Evolutionary conservation across 306 rosid genomes (phyloP), one percentile per base, ranked within the genome.

Genomic region (Casuarina cunninghamiana): DNA sequence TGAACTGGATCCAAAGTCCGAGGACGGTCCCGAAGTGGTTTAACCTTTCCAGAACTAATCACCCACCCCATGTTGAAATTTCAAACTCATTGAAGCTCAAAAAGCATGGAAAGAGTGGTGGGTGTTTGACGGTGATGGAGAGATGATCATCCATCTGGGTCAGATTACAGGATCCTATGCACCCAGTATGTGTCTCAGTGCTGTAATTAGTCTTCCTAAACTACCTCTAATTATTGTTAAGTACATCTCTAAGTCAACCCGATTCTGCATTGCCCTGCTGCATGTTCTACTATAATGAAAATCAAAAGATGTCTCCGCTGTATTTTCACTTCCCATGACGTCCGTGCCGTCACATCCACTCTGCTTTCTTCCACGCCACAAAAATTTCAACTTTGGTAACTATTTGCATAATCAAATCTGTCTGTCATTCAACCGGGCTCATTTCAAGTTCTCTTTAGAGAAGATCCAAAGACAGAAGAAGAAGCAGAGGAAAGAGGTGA

Each of bases 311-410:
- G 32, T 26, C 32, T 26, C 32, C 32, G 32, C 32, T 26, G 32
- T 26, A 62, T 79, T 75, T 86, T 84, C 51, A 85, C 86, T 76
- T 77, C 62, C 75, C 75, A 75, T 86, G 87, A 75, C 65, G 79
- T 89, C 86, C 97, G 96, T 93, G 91, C 89, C 94, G 90, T 89
- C 79, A 67, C 93, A 85, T 78, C 88, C 78, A 91, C 89, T 79
- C 21, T n/a, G 41, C 57, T 26, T 48, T 73, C 65, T 53, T 81
- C 44, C 83, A 63, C 39, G 38, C 61, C 26, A 41, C 39, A 44
- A 74, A n/a, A 54, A 39, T 37, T 44, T 26, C 51, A 16, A 42
- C 35, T 42, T 43, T 5, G 16, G 32, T 2, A 53, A 65, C 38
- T 42, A 55, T 53, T 67, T 21, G 44, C 11, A 37, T 21, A 2